These are phyloP conservation scores for Ramularia collo-cygni DNA, from an alignment of 2,329 filamentous ascomycete genomes.

Conservation along the genomic window DNA sequence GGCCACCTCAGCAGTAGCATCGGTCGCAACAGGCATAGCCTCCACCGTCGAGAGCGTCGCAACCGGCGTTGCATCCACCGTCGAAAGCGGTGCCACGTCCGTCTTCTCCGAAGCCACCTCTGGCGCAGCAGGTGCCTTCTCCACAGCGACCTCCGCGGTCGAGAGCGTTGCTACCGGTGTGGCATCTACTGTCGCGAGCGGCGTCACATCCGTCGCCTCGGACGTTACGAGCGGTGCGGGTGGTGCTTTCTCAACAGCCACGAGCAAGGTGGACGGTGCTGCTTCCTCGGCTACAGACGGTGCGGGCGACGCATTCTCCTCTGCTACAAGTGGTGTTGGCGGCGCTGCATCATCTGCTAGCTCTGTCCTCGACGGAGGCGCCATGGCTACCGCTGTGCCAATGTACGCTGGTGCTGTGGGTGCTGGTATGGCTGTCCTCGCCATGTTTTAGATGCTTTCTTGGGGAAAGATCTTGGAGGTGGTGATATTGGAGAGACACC, in stretches of 20 bases:
- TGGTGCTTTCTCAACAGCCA: background rate
- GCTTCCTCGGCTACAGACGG: background rate
- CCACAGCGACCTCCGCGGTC: background rate
- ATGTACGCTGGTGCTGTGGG: constrained; percentile 1
- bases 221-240: background rate
- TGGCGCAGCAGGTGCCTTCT: background rate
- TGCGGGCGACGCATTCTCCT: background rate
- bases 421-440: constrained; percentile 2
- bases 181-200: background rate
- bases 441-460: background rate
- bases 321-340: background rate
- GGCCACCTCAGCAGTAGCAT: background rate
- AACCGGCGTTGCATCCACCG: background rate
- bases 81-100: background rate
- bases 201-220: background rate
- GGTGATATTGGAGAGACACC: too few relatives aligned
- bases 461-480: too few relatives aligned
- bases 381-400: background rate
- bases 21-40: background rate
- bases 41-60: background rate
- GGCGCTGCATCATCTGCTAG: background rate
- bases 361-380: background rate
- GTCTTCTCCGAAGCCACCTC: background rate
- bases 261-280: background rate
- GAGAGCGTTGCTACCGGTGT: background rate